These are phyloP conservation scores for Aspergillus bombycis DNA, from an alignment of 2,329 filamentous ascomycete species.

Conservation along the genomic window DNA sequence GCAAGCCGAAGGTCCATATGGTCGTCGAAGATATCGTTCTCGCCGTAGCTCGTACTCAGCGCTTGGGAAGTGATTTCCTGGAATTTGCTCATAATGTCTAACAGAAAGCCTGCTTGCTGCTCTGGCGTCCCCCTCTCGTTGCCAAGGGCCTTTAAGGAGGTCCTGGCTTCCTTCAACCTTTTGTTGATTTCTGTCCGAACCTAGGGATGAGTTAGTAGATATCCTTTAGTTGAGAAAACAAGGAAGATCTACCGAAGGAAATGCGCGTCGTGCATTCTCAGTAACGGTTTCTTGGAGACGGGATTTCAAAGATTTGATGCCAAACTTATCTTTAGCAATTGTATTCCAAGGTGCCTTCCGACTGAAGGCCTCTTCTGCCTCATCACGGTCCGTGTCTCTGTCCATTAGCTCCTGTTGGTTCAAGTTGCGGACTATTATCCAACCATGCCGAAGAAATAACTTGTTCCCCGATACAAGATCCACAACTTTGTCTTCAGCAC, in stretches of 20 bases:
- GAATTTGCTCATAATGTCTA: conserved; percentile 44
- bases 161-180: conserved; percentile 31
- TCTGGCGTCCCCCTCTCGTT: conserved; percentile 35
- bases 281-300: conserved; percentile 48
- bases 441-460: conserved; percentile 31
- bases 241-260: conserved; percentile 42
- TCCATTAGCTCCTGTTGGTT: conserved; percentile 32
- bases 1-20: conserved; percentile 36
- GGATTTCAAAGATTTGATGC: conserved; percentile 44
- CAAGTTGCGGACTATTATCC: conserved; percentile 37
- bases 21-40: conserved; percentile 37
- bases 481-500: conserved; percentile 31
- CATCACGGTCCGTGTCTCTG: conserved; percentile 26
- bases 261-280: conserved; percentile 48
- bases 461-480: conserved; percentile 31
- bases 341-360: conserved; percentile 39
- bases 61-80: conserved; percentile 39
- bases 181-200: conserved; percentile 40
- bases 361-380: conserved; percentile 42
- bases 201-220: background rate
- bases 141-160: conserved; percentile 37
- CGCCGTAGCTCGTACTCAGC: conserved; percentile 41
- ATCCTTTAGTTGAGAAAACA: background rate
- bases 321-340: conserved; percentile 42
- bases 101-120: conserved; percentile 37